These are phyloP conservation scores for Hypoxylon perforatum DNA, from an alignment of 495 filamentous ascomycete genomes.

Conservation along the genomic window DNA sequence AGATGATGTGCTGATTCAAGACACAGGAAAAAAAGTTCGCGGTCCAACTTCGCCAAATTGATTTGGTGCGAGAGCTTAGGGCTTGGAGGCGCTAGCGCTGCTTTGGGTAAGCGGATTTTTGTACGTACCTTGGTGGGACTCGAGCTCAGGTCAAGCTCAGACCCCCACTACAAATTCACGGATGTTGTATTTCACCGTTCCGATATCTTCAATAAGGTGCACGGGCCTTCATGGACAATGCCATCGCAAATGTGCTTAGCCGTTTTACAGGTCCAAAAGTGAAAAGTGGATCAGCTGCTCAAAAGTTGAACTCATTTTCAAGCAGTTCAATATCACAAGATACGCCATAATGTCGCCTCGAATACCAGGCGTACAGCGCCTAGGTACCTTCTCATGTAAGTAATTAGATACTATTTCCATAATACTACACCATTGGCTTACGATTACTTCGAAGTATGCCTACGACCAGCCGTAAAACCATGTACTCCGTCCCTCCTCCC, in stretches of 20 bases:
- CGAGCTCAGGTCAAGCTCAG: too few relatives aligned
- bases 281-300: constrained; percentile 33
- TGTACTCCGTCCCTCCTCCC: constrained; percentile 50
- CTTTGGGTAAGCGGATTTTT: constrained; percentile 12
- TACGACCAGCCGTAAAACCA: constrained; percentile 54
- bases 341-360: constrained; percentile 75
- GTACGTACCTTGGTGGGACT: constrained; percentile 14
- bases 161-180: background rate
- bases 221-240: too few relatives aligned
- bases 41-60: constrained; percentile 31
- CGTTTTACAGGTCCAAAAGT: constrained; percentile 11
- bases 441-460: constrained; percentile 54
- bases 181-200: constrained; percentile 19
- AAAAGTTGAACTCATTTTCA: constrained; percentile 28
- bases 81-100: constrained; percentile 37
- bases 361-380: constrained; percentile 71
- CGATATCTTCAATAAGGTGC: constrained; percentile 6
- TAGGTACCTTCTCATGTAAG: constrained; percentile 72
- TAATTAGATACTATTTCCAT: constrained; percentile 5
- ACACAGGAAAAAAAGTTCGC: constrained; percentile 41
- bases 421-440: constrained; percentile 15
- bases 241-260: background rate
- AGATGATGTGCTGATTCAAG: constrained; percentile 34
- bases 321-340: constrained; percentile 25
- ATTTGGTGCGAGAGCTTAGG: constrained; percentile 47